These are phyloP conservation scores for Glycine soja DNA, from an alignment of 306 rosid species.

Conservation along the genomic window DNA sequence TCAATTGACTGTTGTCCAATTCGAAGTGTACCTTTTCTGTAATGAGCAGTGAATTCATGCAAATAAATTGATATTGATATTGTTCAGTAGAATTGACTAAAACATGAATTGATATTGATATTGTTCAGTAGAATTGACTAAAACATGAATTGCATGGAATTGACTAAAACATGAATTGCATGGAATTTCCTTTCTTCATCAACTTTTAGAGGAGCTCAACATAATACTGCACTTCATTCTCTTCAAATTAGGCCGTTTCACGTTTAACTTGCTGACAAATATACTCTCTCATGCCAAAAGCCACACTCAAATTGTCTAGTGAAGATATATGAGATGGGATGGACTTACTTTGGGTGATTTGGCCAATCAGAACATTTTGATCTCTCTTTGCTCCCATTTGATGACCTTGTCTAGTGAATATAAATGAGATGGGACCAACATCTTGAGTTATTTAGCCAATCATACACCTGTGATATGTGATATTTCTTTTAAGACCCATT, in stretches of 20 bases:
- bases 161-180: slow-evolving; percentile 49
- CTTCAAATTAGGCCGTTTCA: slow-evolving; percentile 50
- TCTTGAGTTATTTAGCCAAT: slow-evolving; percentile 43
- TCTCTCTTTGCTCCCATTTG: slow-evolving; percentile 17
- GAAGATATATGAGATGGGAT: slow-evolving; percentile 13
- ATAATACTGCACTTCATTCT: background rate
- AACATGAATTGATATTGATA: slow-evolving; percentile 29
- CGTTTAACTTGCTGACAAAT: slow-evolving; percentile 48
- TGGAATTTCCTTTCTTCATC: slow-evolving; percentile 48
- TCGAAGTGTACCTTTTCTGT: background rate
- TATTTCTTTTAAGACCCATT: slow-evolving; percentile 41
- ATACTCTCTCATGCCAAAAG: slow-evolving; percentile 22
- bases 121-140: slow-evolving; percentile 22
- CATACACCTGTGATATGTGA: slow-evolving; percentile 13
- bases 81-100: slow-evolving; percentile 28
- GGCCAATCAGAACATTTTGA: slow-evolving; percentile 30
- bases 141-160: slow-evolving; percentile 52
- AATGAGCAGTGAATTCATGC: background rate
- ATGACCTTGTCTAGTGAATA: background rate
- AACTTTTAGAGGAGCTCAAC: slow-evolving; percentile 20
- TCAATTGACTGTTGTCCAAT: background rate
- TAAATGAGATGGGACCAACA: slow-evolving; percentile 18
- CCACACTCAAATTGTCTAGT: slow-evolving; percentile 29
- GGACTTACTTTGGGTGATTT: slow-evolving; percentile 30
- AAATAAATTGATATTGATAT: background rate